A percentile compares a stretch with the other conserved stretches of the same genome.
These are phyloP conservation scores for Ramalina intermedia DNA, from an alignment of 495 filamentous ascomycete species.

Conservation along the genomic window DNA sequence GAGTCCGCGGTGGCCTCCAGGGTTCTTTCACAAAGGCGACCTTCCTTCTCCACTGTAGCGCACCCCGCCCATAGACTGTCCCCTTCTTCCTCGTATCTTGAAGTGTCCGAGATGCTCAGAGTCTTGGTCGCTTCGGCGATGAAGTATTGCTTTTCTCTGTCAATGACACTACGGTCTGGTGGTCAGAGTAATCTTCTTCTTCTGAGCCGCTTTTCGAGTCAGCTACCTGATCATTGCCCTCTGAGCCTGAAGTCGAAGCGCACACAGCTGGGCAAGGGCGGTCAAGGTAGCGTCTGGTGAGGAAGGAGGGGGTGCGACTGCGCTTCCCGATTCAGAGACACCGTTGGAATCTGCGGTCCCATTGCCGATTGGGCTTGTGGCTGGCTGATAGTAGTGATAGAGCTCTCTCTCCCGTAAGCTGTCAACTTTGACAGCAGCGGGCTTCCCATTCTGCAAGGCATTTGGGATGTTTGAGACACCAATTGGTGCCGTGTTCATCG, in stretches of 20 bases:
- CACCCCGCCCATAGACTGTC: conserved; percentile 33
- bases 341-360: not conserved
- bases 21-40: conserved; percentile 30
- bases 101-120: conserved; percentile 19
- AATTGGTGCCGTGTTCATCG: no score
- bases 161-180: conserved; percentile 19
- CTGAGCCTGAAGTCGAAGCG: conserved; percentile 32
- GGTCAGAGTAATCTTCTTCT: conserved; percentile 4
- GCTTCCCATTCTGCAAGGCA: not conserved
- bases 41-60: conserved; percentile 25
- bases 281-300: conserved; percentile 25
- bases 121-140: conserved; percentile 39
- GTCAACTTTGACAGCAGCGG: conserved; percentile 3
- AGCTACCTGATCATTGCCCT: conserved; percentile 32
- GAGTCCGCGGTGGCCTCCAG: conserved; percentile 6
- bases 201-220: not conserved
- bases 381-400: conserved; percentile 32
- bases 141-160: conserved; percentile 32
- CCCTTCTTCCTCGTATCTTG: conserved; percentile 20
- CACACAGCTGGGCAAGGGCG: conserved; percentile 35
- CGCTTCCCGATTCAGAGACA: not conserved
- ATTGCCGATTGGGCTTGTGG: not conserved
- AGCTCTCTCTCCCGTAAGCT: conserved; percentile 26
- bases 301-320: conserved; percentile 1
- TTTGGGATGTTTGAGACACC: no score